phyloP scores from a whole-genome alignment of 2,329 filamentous ascomycete species.

The Penicillium glabrum region DNA sequence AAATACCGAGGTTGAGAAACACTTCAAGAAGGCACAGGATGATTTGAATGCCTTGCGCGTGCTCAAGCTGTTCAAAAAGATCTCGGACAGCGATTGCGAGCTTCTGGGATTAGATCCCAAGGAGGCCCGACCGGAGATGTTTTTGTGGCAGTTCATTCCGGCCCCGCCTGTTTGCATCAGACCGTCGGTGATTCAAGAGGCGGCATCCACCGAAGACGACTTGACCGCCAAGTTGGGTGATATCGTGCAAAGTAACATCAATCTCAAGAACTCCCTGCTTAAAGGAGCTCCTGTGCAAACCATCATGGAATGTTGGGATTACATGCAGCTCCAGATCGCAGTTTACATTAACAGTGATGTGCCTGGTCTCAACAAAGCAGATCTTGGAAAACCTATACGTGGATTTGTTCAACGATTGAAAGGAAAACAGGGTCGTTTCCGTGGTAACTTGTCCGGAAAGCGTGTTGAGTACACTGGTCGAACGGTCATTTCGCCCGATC shows the following conservation, averaged over 20 bases:
- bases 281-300: constrained; percentile 83
- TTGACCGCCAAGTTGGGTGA: constrained; percentile 96
- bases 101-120: constrained; percentile 82
- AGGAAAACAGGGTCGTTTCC: constrained; percentile 95
- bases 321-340: constrained; percentile 88
- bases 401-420: constrained; percentile 95
- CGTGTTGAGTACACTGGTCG: constrained; percentile 97
- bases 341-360: constrained; percentile 98
- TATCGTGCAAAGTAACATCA: constrained; percentile 87
- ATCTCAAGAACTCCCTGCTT: constrained; percentile 77
- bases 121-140: constrained; percentile 91
- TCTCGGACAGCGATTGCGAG: constrained; percentile 83
- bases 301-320: constrained; percentile 98
- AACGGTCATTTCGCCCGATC: constrained; percentile 96
- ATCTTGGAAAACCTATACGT: constrained; percentile 82
- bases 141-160: constrained; percentile 94
- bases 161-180: constrained; percentile 92
- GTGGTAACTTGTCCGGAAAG: constrained; percentile 95
- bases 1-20: constrained; percentile 83
- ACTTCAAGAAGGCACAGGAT: constrained; percentile 88
- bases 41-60: constrained; percentile 89
- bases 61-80: constrained; percentile 86
- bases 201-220: constrained; percentile 92
- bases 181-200: constrained; percentile 90
- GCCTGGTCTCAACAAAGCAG: constrained; percentile 84